Evolutionary conservation across 1,284 basidiomycete species (phyloP), one percentile per base, ranked within the genome.

Genomic region (Melampsora abietis-canadensis): DNA sequence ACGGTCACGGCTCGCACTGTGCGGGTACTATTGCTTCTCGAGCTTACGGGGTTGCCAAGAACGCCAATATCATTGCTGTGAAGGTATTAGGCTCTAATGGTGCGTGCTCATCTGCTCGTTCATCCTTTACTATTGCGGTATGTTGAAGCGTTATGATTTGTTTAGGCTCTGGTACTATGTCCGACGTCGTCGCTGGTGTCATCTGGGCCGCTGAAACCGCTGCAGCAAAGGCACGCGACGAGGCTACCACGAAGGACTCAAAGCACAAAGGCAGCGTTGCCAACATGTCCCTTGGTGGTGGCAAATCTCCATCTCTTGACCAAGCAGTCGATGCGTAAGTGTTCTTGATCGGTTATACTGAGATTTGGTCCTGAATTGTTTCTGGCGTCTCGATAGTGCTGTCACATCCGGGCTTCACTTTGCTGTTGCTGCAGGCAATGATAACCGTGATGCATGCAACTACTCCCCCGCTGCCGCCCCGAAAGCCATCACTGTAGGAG

Each of bases 211-310:
- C 90, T 24, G 83, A 85, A 61, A 81, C 86, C 30, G 91, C 94
- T 34, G 82, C 80, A 65, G 81, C 83, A 66, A 82, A 83, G 76
- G 86, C 86, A 2, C 82, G 82, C 40, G 85, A 85, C 27, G 85
- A 84, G 24, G 85, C 86, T 17, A 89, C 92, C 82, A 88, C 89
- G 70, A 87, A 86, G 81, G 89, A 89, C 77, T 79, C 79, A 78
- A 85, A 84, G 76, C 89, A 92, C 86, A 94, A 94, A 85, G 95
- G 95, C 48, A 95, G 94, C 51, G 94, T 98, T 78, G 93, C 92
- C 77, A 97, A 95, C 87, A 97, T 98, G 95, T 92, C 90, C 81
- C 89, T 98, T 70, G 95, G 95, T 78, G 95, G 95, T 81, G 92
- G 92, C 79, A 95, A 94, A 85, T 93, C 92, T n/a, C 86, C 85